These are phyloP conservation scores for Triticum timopheevii DNA, from an alignment of 176 grass and related monocot species.

Conservation along the genomic window DNA sequence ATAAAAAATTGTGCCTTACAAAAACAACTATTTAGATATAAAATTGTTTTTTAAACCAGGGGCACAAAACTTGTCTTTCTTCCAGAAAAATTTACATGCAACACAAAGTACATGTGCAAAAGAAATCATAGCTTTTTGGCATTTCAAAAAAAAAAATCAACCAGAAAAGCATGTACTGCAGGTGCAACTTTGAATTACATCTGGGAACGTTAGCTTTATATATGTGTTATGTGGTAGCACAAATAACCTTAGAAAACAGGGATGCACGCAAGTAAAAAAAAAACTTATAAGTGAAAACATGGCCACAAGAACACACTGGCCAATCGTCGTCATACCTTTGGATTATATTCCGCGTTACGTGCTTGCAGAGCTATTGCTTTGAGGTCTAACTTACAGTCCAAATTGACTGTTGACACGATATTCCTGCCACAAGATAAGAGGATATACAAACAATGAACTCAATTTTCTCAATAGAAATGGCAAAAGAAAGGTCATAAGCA, in stretches of 20 bases:
- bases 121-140: too few species aligned
- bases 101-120: too few species aligned
- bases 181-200: background rate
- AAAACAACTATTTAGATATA: too few species aligned
- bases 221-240: background rate
- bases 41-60: too few species aligned
- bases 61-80: too few species aligned
- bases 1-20: background rate
- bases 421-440: constrained; percentile 53
- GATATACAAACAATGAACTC: background rate
- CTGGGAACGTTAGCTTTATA: background rate
- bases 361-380: constrained; percentile 96
- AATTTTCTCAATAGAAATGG: background rate
- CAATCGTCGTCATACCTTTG: constrained; percentile 65
- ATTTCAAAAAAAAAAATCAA: too few species aligned
- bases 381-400: constrained; percentile 95
- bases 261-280: background rate
- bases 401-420: constrained; percentile 95
- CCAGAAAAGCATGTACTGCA: too few species aligned
- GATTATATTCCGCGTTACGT: constrained; percentile 95
- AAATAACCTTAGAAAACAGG: background rate
- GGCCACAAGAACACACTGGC: background rate
- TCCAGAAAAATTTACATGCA: too few species aligned
- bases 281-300: background rate
- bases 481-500: background rate